Evolutionary conservation across 169 alveolate species (phyloP), one percentile per base, ranked within the genome.

Genomic region (Eimeria nieschulzi): DNA sequence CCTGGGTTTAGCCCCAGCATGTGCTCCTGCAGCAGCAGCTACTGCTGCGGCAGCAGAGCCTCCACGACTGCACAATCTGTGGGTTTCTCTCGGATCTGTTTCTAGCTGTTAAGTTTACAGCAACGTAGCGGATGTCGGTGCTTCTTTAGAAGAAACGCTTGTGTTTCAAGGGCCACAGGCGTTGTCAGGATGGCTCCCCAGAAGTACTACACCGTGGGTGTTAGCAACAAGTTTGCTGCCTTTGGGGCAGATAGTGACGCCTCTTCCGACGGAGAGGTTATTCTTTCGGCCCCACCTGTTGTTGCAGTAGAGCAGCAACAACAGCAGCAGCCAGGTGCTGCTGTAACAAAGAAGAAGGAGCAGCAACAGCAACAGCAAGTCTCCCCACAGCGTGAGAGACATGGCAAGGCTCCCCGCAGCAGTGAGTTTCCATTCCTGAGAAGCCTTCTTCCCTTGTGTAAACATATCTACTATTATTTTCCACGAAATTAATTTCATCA

Each of bases 381-480:
- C 54, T 73, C 83, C 83, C 83, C 83, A 73, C 83, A 73, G 46
- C 83, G 83, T 9, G 83, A 73, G 83, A 73, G 83, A 73, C 83
- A 73, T 33, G 83, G 83, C 64, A 46, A 59, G 61, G 63, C 83
- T 46, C 46, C 54, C 61, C 83, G 83, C 19, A 59, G 83, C 61
- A 73, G 83, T 73, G 46, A 46, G 83, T 46, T 21, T 1, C 26
- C 9, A 33, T 9, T 3, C 46, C 46, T 33, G 46, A 33, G 46
- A 0, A 33, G 46, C 46, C 46, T 3, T 33, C 46, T 33, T 33
- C 46, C 46, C 46, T 33, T 3, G 46, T 33, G 46, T 33, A 33
- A 33, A 33, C 46, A 33, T 33, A 33, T 33, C 46, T 33, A 33
- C 46, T 33, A 33, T 33, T 33, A 33, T 33, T 33, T 33, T 33